Evolutionary conservation across 331 rosid genomes (phyloP).

Genomic region (Acacia concinna): DNA sequence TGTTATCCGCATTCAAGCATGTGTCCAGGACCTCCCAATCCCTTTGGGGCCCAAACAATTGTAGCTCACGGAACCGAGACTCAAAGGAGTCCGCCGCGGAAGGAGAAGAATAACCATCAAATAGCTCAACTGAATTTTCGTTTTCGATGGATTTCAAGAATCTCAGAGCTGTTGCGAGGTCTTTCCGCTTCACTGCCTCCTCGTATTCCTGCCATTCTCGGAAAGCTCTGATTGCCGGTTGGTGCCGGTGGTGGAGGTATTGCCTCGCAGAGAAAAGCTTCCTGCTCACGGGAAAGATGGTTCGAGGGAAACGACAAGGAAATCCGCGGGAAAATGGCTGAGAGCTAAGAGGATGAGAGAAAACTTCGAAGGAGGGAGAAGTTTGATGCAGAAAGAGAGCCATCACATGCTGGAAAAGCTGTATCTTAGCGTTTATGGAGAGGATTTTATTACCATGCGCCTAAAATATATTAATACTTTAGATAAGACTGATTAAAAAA

Average conservation of each 20-base stretch:
- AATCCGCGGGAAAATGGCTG: constrained; percentile 25
- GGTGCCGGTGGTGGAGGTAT: neutral
- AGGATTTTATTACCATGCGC: too few relatives aligned
- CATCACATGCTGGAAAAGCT: constrained; percentile 35
- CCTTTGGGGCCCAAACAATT: constrained; percentile 60
- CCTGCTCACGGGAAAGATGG: neutral
- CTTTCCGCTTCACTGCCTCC: constrained; percentile 90
- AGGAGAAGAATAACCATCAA: constrained; percentile 33
- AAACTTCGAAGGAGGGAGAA: constrained; percentile 33
- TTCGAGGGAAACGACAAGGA: constrained; percentile 23
- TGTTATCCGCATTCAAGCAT: constrained; percentile 88
- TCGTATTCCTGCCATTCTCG: constrained; percentile 92
- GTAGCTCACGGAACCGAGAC: constrained; percentile 54
- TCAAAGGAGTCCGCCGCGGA: constrained; percentile 37
- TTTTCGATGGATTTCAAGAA: constrained; percentile 63
- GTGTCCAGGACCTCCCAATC: constrained; percentile 95
- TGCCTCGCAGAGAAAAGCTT: neutral
- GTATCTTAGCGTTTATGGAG: neutral
- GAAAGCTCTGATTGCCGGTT: constrained; percentile 36
- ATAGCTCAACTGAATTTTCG: constrained; percentile 36
- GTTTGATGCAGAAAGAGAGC: constrained; percentile 29
- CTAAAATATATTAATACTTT: too few relatives aligned
- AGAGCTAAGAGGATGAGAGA: constrained; percentile 29
- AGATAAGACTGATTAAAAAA: too few relatives aligned
- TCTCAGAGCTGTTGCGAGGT: constrained; percentile 79